Percentiles rank a stretch among this genome's conserved stretches.
phyloP scores from a whole-genome alignment of 1,284 basidiomycete species.

The Neotropicomus parvogracilis region DNA sequence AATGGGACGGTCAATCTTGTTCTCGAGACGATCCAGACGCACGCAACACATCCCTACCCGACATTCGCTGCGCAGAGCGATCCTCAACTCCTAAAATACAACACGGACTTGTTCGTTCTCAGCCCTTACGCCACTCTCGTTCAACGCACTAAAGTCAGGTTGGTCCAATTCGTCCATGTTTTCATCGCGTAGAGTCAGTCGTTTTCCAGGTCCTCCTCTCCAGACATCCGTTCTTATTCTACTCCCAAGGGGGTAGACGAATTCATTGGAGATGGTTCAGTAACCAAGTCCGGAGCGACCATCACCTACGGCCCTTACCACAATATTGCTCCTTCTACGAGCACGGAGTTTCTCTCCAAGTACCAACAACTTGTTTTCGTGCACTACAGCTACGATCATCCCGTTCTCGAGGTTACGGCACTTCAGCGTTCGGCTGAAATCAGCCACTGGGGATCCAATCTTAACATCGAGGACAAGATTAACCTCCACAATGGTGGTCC shows the following conservation, averaged over 20 bases:
- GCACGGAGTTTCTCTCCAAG: constrained; percentile 50
- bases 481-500: constrained; percentile 86
- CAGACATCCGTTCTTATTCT: constrained; percentile 68
- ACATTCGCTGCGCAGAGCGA: constrained; percentile 71
- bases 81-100: constrained; percentile 78
- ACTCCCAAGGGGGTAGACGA: constrained; percentile 52
- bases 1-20: constrained; percentile 71
- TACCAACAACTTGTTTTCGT: constrained; percentile 67
- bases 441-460: constrained; percentile 94
- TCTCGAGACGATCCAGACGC: constrained; percentile 71
- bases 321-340: constrained; percentile 63
- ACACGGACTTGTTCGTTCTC: constrained; percentile 70
- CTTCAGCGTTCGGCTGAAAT: constrained; percentile 83
- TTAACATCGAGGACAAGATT: constrained; percentile 91
- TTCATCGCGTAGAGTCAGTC: constrained; percentile 4
- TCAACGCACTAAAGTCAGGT: constrained; percentile 86
- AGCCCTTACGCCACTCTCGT: constrained; percentile 81
- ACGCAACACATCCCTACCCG: constrained; percentile 76
- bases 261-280: constrained; percentile 55
- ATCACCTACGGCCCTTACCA: constrained; percentile 88
- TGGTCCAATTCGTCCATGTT: constrained; percentile 27
- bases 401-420: constrained; percentile 73
- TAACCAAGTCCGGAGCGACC: constrained; percentile 75
- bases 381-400: constrained; percentile 79
- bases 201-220: constrained; percentile 54